Percentiles rank a stretch among this genome's conserved stretches.
Conservation (phyloP, 345 rosid species). For the Syzygium aromaticum region DNA sequence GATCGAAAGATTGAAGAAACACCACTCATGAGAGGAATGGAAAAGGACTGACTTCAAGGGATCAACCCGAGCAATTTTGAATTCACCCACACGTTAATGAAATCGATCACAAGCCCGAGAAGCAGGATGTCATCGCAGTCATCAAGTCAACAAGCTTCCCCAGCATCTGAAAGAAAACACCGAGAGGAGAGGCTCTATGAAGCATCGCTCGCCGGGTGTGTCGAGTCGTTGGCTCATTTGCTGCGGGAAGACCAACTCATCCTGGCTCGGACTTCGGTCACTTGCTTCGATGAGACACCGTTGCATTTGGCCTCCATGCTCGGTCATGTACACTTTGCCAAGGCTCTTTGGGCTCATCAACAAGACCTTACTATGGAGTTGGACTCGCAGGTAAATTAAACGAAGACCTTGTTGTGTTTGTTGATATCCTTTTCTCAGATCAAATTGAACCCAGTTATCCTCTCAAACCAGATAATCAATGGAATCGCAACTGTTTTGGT, state of each 20-base stretch:
- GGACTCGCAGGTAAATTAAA: not conserved
- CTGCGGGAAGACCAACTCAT: not conserved
- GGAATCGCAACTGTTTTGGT: not conserved
- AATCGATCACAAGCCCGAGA: too few relatives aligned
- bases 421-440: not conserved
- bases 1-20: too few relatives aligned
- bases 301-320: not conserved
- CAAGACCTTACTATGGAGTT: not conserved
- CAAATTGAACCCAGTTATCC: not conserved
- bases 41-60: too few relatives aligned
- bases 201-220: not conserved
- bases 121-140: too few relatives aligned
- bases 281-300: not conserved
- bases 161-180: too few relatives aligned
- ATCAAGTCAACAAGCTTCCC: too few relatives aligned
- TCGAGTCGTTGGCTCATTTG: not conserved
- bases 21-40: too few relatives aligned
- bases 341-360: not conserved
- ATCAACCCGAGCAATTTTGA: too few relatives aligned
- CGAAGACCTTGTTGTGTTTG: not conserved
- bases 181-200: too few relatives aligned
- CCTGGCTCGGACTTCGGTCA: not conserved
- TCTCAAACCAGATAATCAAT: not conserved
- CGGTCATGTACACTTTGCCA: not conserved
- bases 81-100: too few relatives aligned